phyloP scores from a whole-genome alignment of 495 filamentous ascomycete genomes.

The Neurospora sp. region DNA sequence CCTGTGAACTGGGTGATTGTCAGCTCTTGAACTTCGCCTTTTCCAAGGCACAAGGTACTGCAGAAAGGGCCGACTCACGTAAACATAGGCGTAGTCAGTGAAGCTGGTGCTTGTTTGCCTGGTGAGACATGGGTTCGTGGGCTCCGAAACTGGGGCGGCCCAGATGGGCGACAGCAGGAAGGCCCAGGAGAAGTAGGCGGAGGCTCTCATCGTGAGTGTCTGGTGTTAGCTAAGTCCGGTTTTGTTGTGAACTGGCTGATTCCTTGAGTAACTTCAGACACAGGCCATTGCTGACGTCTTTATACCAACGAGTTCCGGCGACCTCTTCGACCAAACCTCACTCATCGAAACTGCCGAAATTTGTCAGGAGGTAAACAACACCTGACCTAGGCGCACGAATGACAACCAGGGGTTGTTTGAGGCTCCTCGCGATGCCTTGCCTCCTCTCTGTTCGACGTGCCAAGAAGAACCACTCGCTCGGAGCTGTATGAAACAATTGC shows the following conservation, averaged over 20 bases:
- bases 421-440: neutral
- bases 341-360: neutral
- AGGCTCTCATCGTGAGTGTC: neutral
- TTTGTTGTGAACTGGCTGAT: neutral
- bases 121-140: neutral
- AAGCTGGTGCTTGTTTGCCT: neutral
- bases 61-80: neutral
- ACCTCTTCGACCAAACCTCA: neutral
- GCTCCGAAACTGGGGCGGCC: neutral
- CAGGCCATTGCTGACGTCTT: neutral
- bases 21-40: neutral
- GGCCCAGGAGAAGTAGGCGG: neutral
- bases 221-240: neutral
- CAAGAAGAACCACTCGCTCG: neutral
- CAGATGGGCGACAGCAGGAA: neutral
- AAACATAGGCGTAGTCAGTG: neutral
- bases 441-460: neutral
- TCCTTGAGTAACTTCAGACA: neutral
- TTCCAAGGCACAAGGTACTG: neutral
- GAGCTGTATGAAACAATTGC: neutral
- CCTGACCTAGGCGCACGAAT: neutral
- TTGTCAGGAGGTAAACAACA: neutral
- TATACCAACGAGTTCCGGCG: neutral
- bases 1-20: conserved; percentile 1
- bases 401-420: neutral